phyloP scores from a whole-genome alignment of 2,329 filamentous ascomycete genomes.

The Penicillium sp. region DNA sequence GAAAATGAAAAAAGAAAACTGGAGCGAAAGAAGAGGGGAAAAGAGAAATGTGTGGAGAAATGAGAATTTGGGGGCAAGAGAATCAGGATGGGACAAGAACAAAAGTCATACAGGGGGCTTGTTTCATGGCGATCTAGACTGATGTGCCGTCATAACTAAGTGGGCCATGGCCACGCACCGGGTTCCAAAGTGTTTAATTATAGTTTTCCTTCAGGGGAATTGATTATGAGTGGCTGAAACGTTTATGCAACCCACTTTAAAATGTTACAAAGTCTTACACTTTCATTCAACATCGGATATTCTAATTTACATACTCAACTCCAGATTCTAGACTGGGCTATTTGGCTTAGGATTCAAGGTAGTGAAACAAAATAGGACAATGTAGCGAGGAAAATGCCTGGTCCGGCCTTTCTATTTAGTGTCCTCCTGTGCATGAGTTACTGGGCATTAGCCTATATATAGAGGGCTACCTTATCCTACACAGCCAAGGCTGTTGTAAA shows the following conservation, averaged over 20 bases:
- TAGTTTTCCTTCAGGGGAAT: not conserved
- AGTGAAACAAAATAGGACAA: not conserved
- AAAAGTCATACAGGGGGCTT: constrained; percentile 6
- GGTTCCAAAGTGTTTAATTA: not conserved
- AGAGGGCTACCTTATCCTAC: too few relatives aligned
- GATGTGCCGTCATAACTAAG: not conserved
- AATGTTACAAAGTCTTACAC: not conserved
- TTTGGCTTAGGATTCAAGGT: not conserved
- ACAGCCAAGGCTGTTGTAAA: too few relatives aligned
- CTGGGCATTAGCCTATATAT: too few relatives aligned
- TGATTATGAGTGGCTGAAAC: not conserved
- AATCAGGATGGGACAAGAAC: constrained; percentile 6
- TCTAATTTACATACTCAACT: not conserved
- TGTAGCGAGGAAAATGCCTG: not conserved
- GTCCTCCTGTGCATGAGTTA: too few relatives aligned
- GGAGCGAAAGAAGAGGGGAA: constrained; percentile 5
- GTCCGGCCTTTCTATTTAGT: too few relatives aligned
- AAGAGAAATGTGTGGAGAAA: constrained; percentile 2
- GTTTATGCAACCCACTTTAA: not conserved
- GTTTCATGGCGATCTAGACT: constrained; percentile 13
- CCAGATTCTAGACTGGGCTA: not conserved
- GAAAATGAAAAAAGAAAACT: not conserved
- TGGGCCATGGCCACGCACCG: not conserved
- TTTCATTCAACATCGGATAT: not conserved
- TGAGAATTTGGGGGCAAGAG: not conserved